phyloP scores from a whole-genome alignment of 805 yeast species.

The Starmerella sp. region DNA sequence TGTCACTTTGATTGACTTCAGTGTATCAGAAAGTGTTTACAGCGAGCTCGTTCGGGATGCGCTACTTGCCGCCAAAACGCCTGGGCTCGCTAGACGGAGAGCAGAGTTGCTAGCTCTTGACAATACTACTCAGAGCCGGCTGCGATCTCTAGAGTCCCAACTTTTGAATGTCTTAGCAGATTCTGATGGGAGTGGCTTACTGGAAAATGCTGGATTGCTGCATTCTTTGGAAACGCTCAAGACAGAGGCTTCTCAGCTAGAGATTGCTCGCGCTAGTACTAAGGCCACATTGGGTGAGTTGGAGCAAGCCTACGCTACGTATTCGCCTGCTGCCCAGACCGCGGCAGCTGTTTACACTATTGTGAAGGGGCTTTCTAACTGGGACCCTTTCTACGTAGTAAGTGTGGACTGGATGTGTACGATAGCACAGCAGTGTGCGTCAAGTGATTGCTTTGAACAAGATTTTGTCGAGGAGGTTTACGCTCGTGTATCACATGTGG shows the following conservation, averaged over 20 bases:
- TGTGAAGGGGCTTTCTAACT: slow-evolving; percentile 33
- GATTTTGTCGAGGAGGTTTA: background rate
- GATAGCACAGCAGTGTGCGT: slow-evolving; percentile 4
- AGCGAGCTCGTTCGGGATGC: slow-evolving; percentile 51
- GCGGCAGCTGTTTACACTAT: slow-evolving; percentile 42
- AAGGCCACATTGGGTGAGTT: slow-evolving; percentile 44
- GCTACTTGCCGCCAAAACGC: slow-evolving; percentile 44
- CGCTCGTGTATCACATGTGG: slow-evolving; percentile 5
- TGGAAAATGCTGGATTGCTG: slow-evolving; percentile 56
- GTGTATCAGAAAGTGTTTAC: slow-evolving; percentile 57
- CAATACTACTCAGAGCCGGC: slow-evolving; percentile 45
- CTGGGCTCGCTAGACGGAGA: slow-evolving; percentile 55
- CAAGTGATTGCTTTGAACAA: background rate
- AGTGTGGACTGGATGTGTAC: slow-evolving; percentile 37
- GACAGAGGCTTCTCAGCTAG: slow-evolving; percentile 45
- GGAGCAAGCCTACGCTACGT: slow-evolving; percentile 38
- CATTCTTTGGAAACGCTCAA: slow-evolving; percentile 56
- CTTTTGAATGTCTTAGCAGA: slow-evolving; percentile 48
- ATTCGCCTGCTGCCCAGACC: slow-evolving; percentile 43
- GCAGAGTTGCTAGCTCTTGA: slow-evolving; percentile 43
- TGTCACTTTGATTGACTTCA: slow-evolving; percentile 54
- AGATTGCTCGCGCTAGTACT: slow-evolving; percentile 44
- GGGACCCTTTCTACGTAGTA: slow-evolving; percentile 51
- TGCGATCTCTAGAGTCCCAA: slow-evolving; percentile 47
- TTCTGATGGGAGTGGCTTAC: slow-evolving; percentile 39